Evolutionary conservation across 163 green algal species (phyloP), one percentile per base, ranked within the genome.

Genomic region (Chlamydomonas reinhardtii): DNA sequence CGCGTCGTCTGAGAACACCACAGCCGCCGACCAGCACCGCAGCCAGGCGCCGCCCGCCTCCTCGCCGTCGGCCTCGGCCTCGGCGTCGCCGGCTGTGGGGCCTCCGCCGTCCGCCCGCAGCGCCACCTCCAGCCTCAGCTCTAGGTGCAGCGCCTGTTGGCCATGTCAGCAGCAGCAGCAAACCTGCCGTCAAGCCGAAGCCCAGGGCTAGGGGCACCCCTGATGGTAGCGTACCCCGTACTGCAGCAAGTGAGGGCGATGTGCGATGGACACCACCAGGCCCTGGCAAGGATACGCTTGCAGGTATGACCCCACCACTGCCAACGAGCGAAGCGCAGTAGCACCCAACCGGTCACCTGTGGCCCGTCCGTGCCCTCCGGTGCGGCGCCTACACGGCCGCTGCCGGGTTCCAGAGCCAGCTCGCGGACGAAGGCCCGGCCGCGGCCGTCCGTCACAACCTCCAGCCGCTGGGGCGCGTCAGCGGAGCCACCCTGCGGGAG

Each of bases 1-100:
- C 2, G 89, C 89, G 39, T 96, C 89, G 74, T 97, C 94, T 12
- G 90, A 91, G 69, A 97, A 97, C 43, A 96, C 78, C 70, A 97
- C 90, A 16, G 80, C 69, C 37, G 85, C 86, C 25, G 35, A 48
- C 94, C 94, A 96, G n/a, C 66, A 83, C 15, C 73, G 64, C 3
- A 75, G 62, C 89, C 92, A 93, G 37, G 76, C 84, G 56, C 56
- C 34, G 29, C 19, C 74, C 69, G 81, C 12, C 35, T 81, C 54
- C 6, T 39, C 31, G 29, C 79, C n/a, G 31, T 17, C 24, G 59
- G 59, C 59, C 17, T 66, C 59, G 17, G 59, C 12, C 48, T 56
- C 48, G 12, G 48, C 48, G 14, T 56, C 48, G 76, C 72, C 29
- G 16, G 69, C 43, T n/a, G 31, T 66, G 8, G 85, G 66, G 77